Conservation (phyloP, 2,329 filamentous ascomycete genomes). For the Aspergillus sp. region DNA sequence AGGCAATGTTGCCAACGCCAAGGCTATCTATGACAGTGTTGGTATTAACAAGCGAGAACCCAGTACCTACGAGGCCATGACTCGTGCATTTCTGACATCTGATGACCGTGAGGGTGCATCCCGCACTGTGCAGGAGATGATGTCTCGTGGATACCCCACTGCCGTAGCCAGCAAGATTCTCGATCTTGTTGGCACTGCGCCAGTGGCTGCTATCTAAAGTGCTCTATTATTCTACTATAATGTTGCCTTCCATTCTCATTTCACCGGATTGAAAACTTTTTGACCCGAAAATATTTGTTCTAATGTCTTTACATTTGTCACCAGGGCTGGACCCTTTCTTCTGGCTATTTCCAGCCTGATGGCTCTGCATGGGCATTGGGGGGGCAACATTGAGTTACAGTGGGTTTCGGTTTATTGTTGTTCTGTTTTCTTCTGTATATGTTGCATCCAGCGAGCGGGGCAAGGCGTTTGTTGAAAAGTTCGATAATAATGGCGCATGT, state of each 20-base stretch:
- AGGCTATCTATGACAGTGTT: conserved; percentile 74
- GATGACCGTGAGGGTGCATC: conserved; percentile 75
- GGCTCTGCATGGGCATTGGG: conserved; percentile 16
- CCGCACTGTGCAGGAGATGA: conserved; percentile 80
- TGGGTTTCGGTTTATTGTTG: conserved; percentile 8
- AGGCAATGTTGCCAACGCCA: conserved; percentile 73
- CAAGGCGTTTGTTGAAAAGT: conserved; percentile 14
- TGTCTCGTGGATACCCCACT: conserved; percentile 81
- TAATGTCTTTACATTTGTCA: conserved; percentile 18
- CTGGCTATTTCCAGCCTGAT: conserved; percentile 22
- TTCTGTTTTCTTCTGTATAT: conserved; percentile 4
- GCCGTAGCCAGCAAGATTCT: conserved; percentile 92
- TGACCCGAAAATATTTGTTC: conserved; percentile 11
- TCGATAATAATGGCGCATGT: conserved; percentile 5
- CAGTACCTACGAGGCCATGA: conserved; percentile 99
- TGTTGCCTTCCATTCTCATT: conserved; percentile 7
- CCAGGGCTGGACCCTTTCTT: conserved; percentile 31
- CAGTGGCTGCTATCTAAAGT: conserved; percentile 19
- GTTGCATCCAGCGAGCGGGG: conserved; percentile 18
- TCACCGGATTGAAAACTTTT: neutral
- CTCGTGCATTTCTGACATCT: conserved; percentile 79
- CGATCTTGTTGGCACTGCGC: conserved; percentile 65
- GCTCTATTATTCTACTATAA: conserved; percentile 6
- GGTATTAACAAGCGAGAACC: conserved; percentile 78
- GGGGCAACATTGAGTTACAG: conserved; percentile 13